These are phyloP conservation scores for Arctium minus DNA, from an alignment of 129 eudicot genomes.

Conservation along the genomic window DNA sequence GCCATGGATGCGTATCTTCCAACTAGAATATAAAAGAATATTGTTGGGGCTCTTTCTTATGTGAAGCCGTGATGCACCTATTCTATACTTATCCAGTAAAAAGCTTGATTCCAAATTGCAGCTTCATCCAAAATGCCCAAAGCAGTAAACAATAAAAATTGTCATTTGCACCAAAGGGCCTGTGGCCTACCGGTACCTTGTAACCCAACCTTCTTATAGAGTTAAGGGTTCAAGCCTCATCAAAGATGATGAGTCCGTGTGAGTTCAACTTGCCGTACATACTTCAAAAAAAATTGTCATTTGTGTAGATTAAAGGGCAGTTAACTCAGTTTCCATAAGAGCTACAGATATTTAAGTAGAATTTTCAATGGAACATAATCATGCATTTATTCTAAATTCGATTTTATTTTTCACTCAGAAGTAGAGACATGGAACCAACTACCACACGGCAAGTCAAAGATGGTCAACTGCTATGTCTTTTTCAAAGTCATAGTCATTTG, in stretches of 20 bases:
- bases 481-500: not conserved
- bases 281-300: not conserved
- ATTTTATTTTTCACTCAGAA: not conserved
- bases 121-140: not conserved
- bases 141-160: not conserved
- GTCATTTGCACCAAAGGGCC: no score
- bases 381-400: not conserved
- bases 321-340: not conserved
- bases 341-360: not conserved
- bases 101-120: no score
- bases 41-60: no score
- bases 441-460: not conserved
- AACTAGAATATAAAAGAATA: no score
- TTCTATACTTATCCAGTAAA: no score
- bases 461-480: not conserved
- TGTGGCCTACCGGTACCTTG: no score
- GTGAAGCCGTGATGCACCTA: no score
- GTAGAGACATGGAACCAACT: not conserved
- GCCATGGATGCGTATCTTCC: no score
- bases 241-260: no score
- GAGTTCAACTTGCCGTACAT: no score
- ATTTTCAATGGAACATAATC: not conserved
- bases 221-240: no score
- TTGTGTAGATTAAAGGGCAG: not conserved
- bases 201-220: no score